phyloP scores from a whole-genome alignment of 2,329 filamentous ascomycete genomes.

The Macroventuria anomochaeta region DNA sequence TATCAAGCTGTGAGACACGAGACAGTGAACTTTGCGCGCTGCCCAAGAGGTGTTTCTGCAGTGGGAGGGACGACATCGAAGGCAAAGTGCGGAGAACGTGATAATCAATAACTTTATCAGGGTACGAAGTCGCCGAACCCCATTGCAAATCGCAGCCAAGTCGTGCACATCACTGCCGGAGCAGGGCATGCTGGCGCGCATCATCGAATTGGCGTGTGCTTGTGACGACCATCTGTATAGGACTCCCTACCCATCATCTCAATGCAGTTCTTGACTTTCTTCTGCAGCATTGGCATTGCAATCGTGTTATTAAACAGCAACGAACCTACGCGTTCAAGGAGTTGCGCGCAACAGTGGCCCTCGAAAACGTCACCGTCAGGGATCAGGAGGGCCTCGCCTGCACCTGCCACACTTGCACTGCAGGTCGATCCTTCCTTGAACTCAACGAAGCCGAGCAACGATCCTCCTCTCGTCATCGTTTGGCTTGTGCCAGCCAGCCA shows the following conservation, averaged over 20 bases:
- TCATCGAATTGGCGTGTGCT: slow-evolving; percentile 20
- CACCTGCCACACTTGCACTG: slow-evolving; percentile 12
- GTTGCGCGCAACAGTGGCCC: background rate
- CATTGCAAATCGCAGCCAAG: slow-evolving; percentile 18
- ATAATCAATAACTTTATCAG: slow-evolving; percentile 16
- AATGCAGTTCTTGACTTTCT: slow-evolving; percentile 1
- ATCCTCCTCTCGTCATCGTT: slow-evolving; percentile 18
- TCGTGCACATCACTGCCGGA: slow-evolving; percentile 23
- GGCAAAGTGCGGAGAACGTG: background rate
- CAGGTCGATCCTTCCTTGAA: slow-evolving; percentile 19
- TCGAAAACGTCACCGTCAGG: slow-evolving; percentile 17
- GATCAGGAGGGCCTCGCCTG: slow-evolving; percentile 13
- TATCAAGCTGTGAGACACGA: slow-evolving; percentile 11
- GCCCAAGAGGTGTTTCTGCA: background rate
- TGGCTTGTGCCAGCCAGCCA: slow-evolving; percentile 13
- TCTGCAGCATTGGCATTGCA: background rate
- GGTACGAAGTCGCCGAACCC: slow-evolving; percentile 23
- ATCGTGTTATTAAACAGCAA: background rate
- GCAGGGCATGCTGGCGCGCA: slow-evolving; percentile 20
- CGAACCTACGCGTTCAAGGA: background rate
- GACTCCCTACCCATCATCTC: background rate
- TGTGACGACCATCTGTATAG: slow-evolving; percentile 3
- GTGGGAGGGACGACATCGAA: slow-evolving; percentile 1
- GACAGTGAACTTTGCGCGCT: background rate
- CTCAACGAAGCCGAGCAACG: slow-evolving; percentile 18